Base-by-base conservation (phyloP, 2,329 filamentous ascomycete genomes). In the Onygenales sp. region DNA sequence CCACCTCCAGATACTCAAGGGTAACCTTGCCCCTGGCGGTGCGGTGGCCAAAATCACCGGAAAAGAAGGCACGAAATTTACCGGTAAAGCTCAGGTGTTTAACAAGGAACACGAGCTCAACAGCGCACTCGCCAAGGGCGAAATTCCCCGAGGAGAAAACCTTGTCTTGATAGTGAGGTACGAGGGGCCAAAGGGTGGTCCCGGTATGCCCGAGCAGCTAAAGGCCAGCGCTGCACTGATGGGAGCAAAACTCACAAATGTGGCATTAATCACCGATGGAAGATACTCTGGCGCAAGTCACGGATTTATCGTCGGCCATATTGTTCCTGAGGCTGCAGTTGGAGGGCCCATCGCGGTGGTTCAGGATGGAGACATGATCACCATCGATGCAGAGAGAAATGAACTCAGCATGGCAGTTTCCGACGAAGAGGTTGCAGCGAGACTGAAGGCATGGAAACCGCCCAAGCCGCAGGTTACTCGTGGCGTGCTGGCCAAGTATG, bases 21-120 rank as follows among this genome's bases (percentile, higher is more conserved):
- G 92, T 17, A 95, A 95, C 67, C 79, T 96, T 34, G 88, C 91
- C 2, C 92, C 92, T 1, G 86, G 84, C 9, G 92, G 92, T 36
- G 87, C 91, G 1, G 91, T 97, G 1, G 91, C 90, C 56, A 97
- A 97, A 71, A 96, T 97, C 69, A 96, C 92, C 0, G 92, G 92
- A 37, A 96, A 96, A 68, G 92, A 97, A 69, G 92, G 92, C 2
- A 78, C 90, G 6, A 76, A 73, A 10, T 97, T 97, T 70, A 85
- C 78, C 0, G 92, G 92, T 48, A 83, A 82, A 58, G 92, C 89
- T 0, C 79, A 84, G 17, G 88, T 94, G 45, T 97, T 93, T 68
- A 77, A 96, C 70, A 92, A 93, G 64, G 92, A 96, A 70, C 77
- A 83, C 60, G 79, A 85, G 60, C 82, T 96, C 44, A 84, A 94